Percentiles rank a stretch among this genome's conserved stretches.
phyloP scores from a whole-genome alignment of 192 early-diverging fungal genomes.

The Physocladia obscura region DNA sequence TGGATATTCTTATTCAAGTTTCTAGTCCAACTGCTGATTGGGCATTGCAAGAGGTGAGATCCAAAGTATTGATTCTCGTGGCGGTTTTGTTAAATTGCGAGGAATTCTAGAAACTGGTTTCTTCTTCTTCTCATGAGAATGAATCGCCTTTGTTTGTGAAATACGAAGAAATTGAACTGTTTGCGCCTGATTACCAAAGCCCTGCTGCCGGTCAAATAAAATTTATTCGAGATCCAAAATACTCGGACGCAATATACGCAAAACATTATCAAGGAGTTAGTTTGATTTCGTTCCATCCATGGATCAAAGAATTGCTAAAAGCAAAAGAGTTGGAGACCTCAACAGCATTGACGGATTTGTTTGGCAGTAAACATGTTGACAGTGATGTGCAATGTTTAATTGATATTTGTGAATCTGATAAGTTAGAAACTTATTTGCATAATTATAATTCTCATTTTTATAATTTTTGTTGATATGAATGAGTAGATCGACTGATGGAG shows the following conservation, averaged over 20 bases:
- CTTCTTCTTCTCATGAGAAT: too few species aligned
- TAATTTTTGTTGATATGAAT: too few species aligned
- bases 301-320: neutral
- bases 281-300: conserved; percentile 3
- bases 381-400: conserved; percentile 8
- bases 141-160: too few species aligned
- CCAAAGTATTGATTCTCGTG: too few species aligned
- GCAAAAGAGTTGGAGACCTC: neutral
- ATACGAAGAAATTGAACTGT: too few species aligned
- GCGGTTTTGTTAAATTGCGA: too few species aligned
- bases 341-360: neutral
- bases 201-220: neutral
- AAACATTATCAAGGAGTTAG: neutral
- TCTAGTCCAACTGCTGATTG: neutral
- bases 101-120: too few species aligned
- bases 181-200: too few species aligned
- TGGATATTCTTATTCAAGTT: conserved; percentile 1
- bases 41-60: conserved; percentile 3
- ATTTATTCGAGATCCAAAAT: conserved; percentile 5
- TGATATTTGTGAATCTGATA: neutral
- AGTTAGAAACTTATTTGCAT: neutral
- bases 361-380: neutral
- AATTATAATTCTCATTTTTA: too few species aligned
- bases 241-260: conserved; percentile 6
- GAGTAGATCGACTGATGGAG: too few species aligned